Evolutionary conservation across 1,284 basidiomycete genomes (phyloP).

Genomic region (Tausonia pullulans): DNA sequence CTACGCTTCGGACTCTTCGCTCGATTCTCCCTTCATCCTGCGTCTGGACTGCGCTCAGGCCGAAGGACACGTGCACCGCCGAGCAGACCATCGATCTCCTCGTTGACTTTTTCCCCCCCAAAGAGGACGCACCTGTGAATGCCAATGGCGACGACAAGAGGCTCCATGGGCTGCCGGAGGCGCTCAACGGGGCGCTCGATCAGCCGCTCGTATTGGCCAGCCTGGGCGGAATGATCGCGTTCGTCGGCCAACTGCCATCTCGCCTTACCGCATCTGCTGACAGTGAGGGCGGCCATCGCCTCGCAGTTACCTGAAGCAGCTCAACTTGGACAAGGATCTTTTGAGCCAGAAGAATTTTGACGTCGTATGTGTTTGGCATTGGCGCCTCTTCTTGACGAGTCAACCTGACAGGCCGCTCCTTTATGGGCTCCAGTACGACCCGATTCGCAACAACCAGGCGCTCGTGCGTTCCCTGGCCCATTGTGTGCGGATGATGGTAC

Average conservation of each 20-base stretch:
- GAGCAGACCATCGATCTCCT: slow-evolving; percentile 62
- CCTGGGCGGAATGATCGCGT: slow-evolving; percentile 10
- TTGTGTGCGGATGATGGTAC: too few relatives aligned
- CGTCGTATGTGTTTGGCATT: slow-evolving; percentile 31
- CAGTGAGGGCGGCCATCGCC: background rate
- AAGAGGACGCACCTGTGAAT: slow-evolving; percentile 34
- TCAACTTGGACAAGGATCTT: slow-evolving; percentile 89
- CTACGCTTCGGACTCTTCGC: slow-evolving; percentile 69
- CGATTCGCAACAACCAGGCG: slow-evolving; percentile 72
- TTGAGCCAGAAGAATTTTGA: slow-evolving; percentile 92
- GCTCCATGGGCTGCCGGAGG: slow-evolving; percentile 31
- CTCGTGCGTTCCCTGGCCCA: slow-evolving; percentile 33
- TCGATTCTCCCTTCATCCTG: slow-evolving; percentile 63
- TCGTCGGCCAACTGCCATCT: background rate
- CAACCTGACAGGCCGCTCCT: too few relatives aligned
- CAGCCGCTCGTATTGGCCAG: slow-evolving; percentile 10
- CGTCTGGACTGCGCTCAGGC: slow-evolving; percentile 69
- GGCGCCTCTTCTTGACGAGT: too few relatives aligned
- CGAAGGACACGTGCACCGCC: slow-evolving; percentile 67
- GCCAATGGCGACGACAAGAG: slow-evolving; percentile 38
- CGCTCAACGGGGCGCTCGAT: slow-evolving; percentile 18
- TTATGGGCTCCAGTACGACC: slow-evolving; percentile 50
- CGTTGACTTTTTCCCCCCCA: slow-evolving; percentile 48
- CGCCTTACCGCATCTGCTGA: background rate
- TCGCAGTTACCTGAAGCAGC: slow-evolving; percentile 65